Conservation (phyloP, 2,329 filamentous ascomycete genomes). For the Microdochium paspali region DNA sequence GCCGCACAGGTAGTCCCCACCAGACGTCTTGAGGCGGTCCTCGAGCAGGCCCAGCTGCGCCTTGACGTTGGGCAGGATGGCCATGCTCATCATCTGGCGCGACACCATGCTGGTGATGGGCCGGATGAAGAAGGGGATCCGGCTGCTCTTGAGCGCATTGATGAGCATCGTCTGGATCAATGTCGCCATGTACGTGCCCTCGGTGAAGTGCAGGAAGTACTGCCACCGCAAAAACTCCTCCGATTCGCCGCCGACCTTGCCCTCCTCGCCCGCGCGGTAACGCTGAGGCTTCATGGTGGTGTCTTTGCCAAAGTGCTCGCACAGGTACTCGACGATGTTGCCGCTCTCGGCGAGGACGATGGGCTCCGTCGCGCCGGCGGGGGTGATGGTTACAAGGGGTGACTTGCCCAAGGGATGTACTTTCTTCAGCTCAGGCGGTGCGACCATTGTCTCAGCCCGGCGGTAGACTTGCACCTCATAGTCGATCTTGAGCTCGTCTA, state of each 20-base stretch:
- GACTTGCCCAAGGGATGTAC: constrained; percentile 84
- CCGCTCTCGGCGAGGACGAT: constrained; percentile 72
- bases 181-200: constrained; percentile 59
- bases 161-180: constrained; percentile 14
- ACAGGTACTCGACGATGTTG: constrained; percentile 72
- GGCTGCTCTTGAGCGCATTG: constrained; percentile 27
- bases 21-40: constrained; percentile 33
- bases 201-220: constrained; percentile 74
- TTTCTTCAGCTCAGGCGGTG: constrained; percentile 65
- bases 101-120: constrained; percentile 39
- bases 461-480: constrained; percentile 78
- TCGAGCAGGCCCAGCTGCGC: constrained; percentile 40
- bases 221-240: constrained; percentile 49
- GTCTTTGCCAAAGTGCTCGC: constrained; percentile 47
- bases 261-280: constrained; percentile 49
- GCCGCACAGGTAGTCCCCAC: constrained; percentile 39
- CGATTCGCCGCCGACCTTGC: constrained; percentile 48
- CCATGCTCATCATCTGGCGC: constrained; percentile 27
- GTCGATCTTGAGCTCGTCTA: constrained; percentile 70
- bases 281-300: constrained; percentile 39
- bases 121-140: constrained; percentile 42
- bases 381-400: constrained; percentile 61
- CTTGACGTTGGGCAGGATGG: constrained; percentile 37
- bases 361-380: constrained; percentile 27
- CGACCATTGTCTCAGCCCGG: constrained; percentile 51